Conservation (phyloP, 306 rosid species). For the Dryas octopetala region DNA sequence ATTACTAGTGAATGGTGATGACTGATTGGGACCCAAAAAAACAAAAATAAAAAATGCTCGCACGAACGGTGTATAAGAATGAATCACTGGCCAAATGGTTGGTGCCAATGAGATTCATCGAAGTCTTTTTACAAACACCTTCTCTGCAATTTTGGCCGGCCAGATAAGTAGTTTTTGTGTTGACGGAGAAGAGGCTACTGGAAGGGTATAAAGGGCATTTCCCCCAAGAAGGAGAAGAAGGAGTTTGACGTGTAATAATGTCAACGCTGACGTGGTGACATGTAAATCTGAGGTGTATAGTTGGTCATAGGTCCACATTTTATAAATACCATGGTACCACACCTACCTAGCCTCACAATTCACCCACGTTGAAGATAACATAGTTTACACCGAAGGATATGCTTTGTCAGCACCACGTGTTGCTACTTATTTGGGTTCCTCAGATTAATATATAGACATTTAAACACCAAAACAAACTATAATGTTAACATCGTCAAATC, state of each 20-base stretch:
- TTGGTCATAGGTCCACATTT: slow-evolving; percentile 3
- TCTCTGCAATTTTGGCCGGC: not conserved
- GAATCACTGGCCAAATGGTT: not conserved
- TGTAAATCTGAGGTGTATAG: slow-evolving; percentile 23
- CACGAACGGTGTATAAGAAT: not conserved
- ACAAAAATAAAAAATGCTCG: not conserved
- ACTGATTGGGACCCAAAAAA: not conserved
- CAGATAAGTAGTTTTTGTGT: not conserved
- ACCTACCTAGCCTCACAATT: not conserved
- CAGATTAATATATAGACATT: not conserved
- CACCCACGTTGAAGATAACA: not conserved
- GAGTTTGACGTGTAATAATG: slow-evolving; percentile 8
- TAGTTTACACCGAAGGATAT: not conserved
- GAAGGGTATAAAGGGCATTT: not conserved
- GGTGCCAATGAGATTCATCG: not conserved
- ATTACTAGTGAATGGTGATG: not conserved
- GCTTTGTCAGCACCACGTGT: slow-evolving; percentile 18
- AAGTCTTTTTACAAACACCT: not conserved
- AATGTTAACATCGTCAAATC: too few relatives aligned
- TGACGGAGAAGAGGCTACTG: not conserved
- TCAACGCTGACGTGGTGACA: slow-evolving; percentile 36
- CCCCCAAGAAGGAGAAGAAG: not conserved
- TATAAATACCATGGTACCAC: too few relatives aligned
- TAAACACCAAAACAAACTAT: too few relatives aligned
- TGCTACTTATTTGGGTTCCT: not conserved